Conservation (phyloP, 805 yeast genomes). For the Sugiyamaella qingdaonensis region DNA sequence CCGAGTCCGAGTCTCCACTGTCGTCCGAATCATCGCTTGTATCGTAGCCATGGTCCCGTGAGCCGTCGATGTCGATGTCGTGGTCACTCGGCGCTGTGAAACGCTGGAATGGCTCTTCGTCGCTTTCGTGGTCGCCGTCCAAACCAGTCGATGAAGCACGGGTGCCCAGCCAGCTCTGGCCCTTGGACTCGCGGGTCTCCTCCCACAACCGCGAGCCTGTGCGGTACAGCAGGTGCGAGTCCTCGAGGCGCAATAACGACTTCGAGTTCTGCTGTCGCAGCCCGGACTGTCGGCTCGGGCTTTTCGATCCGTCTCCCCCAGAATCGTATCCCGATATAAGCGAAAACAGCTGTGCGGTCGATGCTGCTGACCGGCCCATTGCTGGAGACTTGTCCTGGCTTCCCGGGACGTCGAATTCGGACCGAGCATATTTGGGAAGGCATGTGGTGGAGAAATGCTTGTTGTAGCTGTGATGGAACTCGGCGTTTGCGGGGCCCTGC, state of each 20-base stretch:
- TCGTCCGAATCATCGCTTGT: conserved; percentile 1
- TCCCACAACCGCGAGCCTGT: conserved; percentile 29
- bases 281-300: not conserved
- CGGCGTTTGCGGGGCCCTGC: not conserved
- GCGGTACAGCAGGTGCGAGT: conserved; percentile 22
- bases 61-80: not conserved
- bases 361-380: conserved; percentile 6
- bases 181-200: conserved; percentile 23
- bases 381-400: conserved; percentile 2
- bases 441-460: conserved; percentile 12
- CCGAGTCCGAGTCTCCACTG: not conserved
- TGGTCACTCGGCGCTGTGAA: not conserved
- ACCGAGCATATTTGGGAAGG: conserved; percentile 8
- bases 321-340: conserved; percentile 1
- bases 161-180: conserved; percentile 22
- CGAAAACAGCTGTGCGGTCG: conserved; percentile 10
- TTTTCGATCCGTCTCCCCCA: not conserved
- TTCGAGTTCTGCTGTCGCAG: conserved; percentile 1
- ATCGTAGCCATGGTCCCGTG: not conserved
- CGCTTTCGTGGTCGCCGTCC: conserved; percentile 1
- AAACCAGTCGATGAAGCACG: conserved; percentile 14
- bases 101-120: conserved; percentile 7
- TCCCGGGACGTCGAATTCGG: conserved; percentile 9
- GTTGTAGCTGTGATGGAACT: conserved; percentile 10
- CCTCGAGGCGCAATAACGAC: conserved; percentile 12